A percentile compares a stretch with the other conserved stretches of the same genome.
phyloP scores from a whole-genome alignment of 148 eudicot genomes.

The Rhododendron ovatum region DNA sequence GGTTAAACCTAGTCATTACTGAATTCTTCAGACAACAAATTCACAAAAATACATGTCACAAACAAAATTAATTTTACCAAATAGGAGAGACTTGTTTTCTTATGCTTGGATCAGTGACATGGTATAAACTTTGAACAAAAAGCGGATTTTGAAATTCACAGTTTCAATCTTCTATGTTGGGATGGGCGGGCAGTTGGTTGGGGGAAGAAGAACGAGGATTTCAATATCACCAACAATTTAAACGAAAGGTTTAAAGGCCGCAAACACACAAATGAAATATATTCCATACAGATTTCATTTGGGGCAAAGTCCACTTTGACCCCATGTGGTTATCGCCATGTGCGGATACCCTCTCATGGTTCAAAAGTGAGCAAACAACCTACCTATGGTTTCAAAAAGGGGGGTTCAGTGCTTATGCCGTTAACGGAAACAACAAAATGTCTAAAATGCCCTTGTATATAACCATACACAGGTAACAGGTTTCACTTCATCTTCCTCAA shows the following conservation, averaged over 20 bases:
- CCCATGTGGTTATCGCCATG: no score
- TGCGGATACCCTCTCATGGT: no score
- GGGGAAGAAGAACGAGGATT: neutral
- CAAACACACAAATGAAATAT: neutral
- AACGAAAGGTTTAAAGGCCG: neutral
- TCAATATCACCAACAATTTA: neutral
- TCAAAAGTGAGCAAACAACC: no score
- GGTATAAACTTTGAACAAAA: neutral
- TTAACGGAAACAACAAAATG: no score
- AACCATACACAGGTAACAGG: no score
- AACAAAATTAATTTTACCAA: neutral
- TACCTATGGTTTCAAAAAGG: no score
- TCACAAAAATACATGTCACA: neutral
- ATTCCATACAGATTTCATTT: neutral
- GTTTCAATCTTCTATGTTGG: neutral
- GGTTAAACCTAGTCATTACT: neutral
- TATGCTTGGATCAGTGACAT: neutral
- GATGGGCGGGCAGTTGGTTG: neutral
- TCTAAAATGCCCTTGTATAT: no score
- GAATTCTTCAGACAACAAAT: neutral
- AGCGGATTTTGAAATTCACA: neutral
- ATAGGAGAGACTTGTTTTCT: neutral
- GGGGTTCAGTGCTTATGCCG: no score
- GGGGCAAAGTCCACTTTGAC: no score
- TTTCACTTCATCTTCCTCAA: no score